A percentile compares a stretch with the other conserved stretches of the same genome.
phyloP scores from a whole-genome alignment of 1,284 basidiomycete genomes.

The Ceratobasidium sp. region DNA sequence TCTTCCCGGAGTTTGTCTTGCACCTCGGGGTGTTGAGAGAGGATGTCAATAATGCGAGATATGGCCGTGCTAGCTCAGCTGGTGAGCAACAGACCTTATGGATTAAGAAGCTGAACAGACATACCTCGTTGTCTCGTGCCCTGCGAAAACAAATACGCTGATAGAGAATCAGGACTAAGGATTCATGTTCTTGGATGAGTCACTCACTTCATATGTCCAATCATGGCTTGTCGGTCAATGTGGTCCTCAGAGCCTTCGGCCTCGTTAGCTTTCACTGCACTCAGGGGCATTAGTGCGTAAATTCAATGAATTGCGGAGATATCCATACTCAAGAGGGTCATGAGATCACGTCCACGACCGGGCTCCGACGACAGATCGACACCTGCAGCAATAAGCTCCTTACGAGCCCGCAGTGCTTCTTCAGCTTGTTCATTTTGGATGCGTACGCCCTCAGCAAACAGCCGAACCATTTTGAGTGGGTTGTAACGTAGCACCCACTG shows the following conservation, averaged over 20 bases:
- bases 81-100: too few species aligned
- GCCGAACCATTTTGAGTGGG: conserved; percentile 61
- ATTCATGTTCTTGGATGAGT: not conserved
- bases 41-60: conserved; percentile 79
- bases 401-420: conserved; percentile 60
- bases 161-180: conserved; percentile 48
- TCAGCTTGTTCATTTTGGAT: conserved; percentile 65
- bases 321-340: conserved; percentile 64
- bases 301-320: not conserved
- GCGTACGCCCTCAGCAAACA: conserved; percentile 63
- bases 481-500: conserved; percentile 63
- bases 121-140: conserved; percentile 56
- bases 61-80: conserved; percentile 64
- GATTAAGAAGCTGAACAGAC: conserved; percentile 58
- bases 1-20: conserved; percentile 73
- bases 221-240: conserved; percentile 59
- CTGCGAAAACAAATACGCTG: conserved; percentile 60
- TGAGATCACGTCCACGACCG: conserved; percentile 63
- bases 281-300: conserved; percentile 53
- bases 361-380: conserved; percentile 50
- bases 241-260: conserved; percentile 57
- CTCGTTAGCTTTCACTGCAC: conserved; percentile 61
- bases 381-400: conserved; percentile 31
- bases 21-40: conserved; percentile 66
- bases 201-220: conserved; percentile 65